phyloP scores from a whole-genome alignment of 2,329 filamentous ascomycete genomes.

The Westerdykella ornata region DNA sequence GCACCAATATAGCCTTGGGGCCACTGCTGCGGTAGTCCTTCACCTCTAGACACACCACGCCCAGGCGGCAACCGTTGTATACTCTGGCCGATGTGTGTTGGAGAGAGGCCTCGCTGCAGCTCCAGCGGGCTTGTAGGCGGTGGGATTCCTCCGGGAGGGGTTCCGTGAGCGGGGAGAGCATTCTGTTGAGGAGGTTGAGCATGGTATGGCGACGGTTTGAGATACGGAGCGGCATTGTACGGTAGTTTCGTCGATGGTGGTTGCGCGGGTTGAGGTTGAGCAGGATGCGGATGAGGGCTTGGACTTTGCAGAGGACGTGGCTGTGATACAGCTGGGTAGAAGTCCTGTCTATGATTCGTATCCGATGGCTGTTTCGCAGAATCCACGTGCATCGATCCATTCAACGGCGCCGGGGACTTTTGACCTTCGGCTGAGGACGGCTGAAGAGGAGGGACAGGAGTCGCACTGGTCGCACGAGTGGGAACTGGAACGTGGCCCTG shows the following conservation, averaged over 20 bases:
- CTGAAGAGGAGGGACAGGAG: background rate
- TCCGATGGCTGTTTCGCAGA: background rate
- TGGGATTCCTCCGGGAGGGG: conserved; percentile 22
- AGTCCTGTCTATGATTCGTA: no score
- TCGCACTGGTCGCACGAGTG: conserved; percentile 2
- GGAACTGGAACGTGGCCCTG: background rate
- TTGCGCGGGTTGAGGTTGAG: conserved; percentile 19
- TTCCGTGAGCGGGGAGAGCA: conserved; percentile 11
- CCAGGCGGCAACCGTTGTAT: conserved; percentile 31
- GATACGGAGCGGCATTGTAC: conserved; percentile 29
- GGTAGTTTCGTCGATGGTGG: conserved; percentile 14
- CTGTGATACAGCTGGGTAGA: conserved; percentile 2
- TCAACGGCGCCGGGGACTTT: conserved; percentile 5
- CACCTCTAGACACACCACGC: conserved; percentile 13
- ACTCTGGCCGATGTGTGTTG: no score
- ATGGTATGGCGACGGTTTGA: conserved; percentile 36
- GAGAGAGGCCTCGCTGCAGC: no score
- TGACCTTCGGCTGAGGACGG: background rate
- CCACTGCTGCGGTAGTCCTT: no score
- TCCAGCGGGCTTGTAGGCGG: conserved; percentile 1
- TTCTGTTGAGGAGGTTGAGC: conserved; percentile 30
- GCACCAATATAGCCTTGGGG: conserved; percentile 12
- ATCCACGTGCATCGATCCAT: conserved; percentile 12
- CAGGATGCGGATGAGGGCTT: conserved; percentile 14
- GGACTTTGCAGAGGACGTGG: conserved; percentile 8